These are phyloP conservation scores for Phaeosphaeriaceae sp. DNA, from an alignment of 2,329 filamentous ascomycete genomes.

Conservation along the genomic window DNA sequence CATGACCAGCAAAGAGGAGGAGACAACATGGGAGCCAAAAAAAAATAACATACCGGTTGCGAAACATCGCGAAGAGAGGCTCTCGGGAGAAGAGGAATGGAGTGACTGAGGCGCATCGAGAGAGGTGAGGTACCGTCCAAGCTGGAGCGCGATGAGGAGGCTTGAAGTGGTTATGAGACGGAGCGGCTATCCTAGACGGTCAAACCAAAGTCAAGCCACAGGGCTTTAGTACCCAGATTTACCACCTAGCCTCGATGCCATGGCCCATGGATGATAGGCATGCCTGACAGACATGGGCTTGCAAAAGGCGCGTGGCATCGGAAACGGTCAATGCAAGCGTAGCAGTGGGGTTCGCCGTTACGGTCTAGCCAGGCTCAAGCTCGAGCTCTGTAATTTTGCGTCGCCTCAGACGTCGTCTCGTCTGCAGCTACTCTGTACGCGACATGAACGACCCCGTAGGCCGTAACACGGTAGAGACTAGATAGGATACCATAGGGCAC, in stretches of 20 bases:
- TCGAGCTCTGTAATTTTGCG: constrained; percentile 24
- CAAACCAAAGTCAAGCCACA: constrained; percentile 44
- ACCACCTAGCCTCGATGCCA: too few relatives aligned
- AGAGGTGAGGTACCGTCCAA: constrained; percentile 22
- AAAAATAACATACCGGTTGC: constrained; percentile 51
- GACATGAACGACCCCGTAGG: too few relatives aligned
- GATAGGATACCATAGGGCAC: too few relatives aligned
- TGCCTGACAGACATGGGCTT: constrained; percentile 20
- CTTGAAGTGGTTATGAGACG: constrained; percentile 41
- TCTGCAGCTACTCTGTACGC: constrained; percentile 18
- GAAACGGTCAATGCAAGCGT: constrained; percentile 21
- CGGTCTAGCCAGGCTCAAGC: constrained; percentile 29
- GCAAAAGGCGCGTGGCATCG: constrained; percentile 30
- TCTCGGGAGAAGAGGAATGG: constrained; percentile 34
- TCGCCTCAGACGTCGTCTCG: constrained; percentile 17
- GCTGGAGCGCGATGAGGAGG: constrained; percentile 31
- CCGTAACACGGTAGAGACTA: too few relatives aligned
- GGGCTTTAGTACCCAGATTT: constrained; percentile 37
- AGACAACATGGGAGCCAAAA: too few relatives aligned
- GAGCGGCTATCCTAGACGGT: constrained; percentile 40
- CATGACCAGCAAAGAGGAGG: constrained; percentile 7
- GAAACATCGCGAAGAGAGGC: constrained; percentile 52
- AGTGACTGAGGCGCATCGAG: constrained; percentile 40
- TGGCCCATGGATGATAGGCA: not conserved
- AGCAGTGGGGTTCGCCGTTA: constrained; percentile 23